Base-by-base conservation (phyloP, 2,329 filamentous ascomycete genomes). In the Aspergillus hiratsukae region DNA sequence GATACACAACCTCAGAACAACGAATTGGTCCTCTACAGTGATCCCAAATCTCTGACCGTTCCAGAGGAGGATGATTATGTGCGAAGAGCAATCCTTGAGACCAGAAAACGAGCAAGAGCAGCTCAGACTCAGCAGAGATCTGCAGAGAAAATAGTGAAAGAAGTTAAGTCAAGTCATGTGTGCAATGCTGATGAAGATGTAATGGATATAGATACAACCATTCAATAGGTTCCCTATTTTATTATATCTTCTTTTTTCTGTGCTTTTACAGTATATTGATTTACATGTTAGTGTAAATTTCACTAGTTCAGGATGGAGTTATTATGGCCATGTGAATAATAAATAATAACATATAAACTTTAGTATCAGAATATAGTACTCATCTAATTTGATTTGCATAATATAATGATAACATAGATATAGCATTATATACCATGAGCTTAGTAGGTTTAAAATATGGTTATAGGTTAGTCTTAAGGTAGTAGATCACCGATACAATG, bases 21-120 rank as follows among this genome's bases (percentile, higher is more conserved):
- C 71, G 79, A 84, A 69, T 66, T 97, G 60, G 88, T 99, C 17
- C 83, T 97, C 40, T 97, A 97, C 75, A 83, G 81, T 60, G 85
- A 94, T 51, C 91, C 92, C 6, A 81, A 81, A 49, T 91, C 90
- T 17, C 73, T 97, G 61, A 87, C 85, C 0, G 83, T 96, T 21
- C 86, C 91, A 0, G 82, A 86, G 69, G 87, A 90, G 62, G 81
- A 87, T 29, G 88, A 93, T 70, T 78, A 78, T 59, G 87, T 96
- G 59, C 82, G 91, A 58, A 90, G 87, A 72, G 90, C 90, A 8
- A 91, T 97, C 61, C 79, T 93, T 52, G 92, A 96, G 71, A 85
- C 89, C 2, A 82, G 91, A 52, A 83, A 83, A 49, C 81, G 91
- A 54, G 80, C 85, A 35, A 78, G 89, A 53, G 84, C 89, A 63